Conservation (phyloP, 169 alveolate species). For the Eimeria sp. region DNA sequence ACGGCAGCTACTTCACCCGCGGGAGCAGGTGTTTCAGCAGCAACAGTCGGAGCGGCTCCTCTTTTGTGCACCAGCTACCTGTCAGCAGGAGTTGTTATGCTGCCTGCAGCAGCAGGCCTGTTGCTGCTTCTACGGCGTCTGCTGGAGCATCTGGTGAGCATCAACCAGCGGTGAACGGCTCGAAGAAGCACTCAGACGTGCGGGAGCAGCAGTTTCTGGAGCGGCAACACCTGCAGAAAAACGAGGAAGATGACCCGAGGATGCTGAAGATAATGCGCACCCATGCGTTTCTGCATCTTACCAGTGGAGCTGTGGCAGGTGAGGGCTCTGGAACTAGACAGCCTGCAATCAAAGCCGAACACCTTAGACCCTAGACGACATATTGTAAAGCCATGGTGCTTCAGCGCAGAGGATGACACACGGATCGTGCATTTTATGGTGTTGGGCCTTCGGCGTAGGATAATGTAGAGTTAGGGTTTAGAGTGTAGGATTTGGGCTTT, state of each 20-base stretch:
- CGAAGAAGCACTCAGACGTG: not conserved
- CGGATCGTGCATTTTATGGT: too few species aligned
- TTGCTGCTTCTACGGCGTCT: constrained; percentile 32
- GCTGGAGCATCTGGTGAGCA: constrained; percentile 36
- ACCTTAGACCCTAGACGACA: not conserved
- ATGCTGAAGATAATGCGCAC: constrained; percentile 69
- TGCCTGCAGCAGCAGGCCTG: constrained; percentile 58
- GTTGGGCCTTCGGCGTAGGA: not conserved
- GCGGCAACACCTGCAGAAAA: constrained; percentile 11
- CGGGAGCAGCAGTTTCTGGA: constrained; percentile 19
- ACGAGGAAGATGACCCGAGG: constrained; percentile 47
- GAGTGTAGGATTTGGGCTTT: not conserved
- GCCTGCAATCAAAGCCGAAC: not conserved
- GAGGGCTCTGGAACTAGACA: not conserved
- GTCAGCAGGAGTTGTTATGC: not conserved
- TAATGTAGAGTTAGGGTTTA: not conserved
- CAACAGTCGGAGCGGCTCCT: not conserved
- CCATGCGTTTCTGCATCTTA: constrained; percentile 80
- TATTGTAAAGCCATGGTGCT: not conserved
- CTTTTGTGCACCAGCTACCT: constrained; percentile 31
- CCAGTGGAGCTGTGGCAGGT: constrained; percentile 85
- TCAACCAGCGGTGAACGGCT: not conserved
- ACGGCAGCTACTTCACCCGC: not conserved
- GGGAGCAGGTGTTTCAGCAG: not conserved
- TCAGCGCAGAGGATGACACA: not conserved